Conservation (phyloP, 352 stramenopile genomes). For the Peronospora destructor region DNA sequence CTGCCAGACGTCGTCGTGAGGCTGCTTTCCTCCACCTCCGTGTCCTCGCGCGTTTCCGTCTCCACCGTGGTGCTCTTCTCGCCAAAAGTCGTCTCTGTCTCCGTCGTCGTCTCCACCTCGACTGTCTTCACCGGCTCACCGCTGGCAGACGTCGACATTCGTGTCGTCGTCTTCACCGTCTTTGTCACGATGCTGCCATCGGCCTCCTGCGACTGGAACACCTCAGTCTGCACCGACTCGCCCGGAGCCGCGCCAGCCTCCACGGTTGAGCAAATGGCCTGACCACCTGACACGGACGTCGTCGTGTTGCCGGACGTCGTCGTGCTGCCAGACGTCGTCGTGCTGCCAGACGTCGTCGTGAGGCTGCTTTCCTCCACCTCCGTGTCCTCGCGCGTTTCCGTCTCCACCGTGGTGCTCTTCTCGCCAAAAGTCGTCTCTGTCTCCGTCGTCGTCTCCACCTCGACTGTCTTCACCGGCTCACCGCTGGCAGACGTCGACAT, state of each 20-base stretch:
- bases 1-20: slow-evolving; percentile 1
- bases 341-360: not conserved
- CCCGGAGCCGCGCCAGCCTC: slow-evolving; percentile 1
- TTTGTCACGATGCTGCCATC: slow-evolving; percentile 18
- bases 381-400: slow-evolving; percentile 12
- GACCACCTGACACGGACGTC: not conserved
- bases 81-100: slow-evolving; percentile 7
- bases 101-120: slow-evolving; percentile 6
- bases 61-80: slow-evolving; percentile 9
- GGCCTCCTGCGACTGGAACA: slow-evolving; percentile 16
- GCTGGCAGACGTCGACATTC: slow-evolving; percentile 8
- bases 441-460: not conserved
- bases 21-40: slow-evolving; percentile 14
- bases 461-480: too few species aligned
- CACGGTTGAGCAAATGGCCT: not conserved
- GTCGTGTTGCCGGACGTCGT: not conserved
- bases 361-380: slow-evolving; percentile 15
- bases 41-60: slow-evolving; percentile 13
- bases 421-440: slow-evolving; percentile 6
- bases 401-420: slow-evolving; percentile 10
- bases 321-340: not conserved
- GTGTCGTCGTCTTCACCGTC: slow-evolving; percentile 15
- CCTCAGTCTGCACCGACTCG: slow-evolving; percentile 14
- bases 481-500: too few species aligned
- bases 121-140: slow-evolving; percentile 12